Base-by-base conservation (phyloP, 148 eudicot species). In the Arbutus unedo region DNA sequence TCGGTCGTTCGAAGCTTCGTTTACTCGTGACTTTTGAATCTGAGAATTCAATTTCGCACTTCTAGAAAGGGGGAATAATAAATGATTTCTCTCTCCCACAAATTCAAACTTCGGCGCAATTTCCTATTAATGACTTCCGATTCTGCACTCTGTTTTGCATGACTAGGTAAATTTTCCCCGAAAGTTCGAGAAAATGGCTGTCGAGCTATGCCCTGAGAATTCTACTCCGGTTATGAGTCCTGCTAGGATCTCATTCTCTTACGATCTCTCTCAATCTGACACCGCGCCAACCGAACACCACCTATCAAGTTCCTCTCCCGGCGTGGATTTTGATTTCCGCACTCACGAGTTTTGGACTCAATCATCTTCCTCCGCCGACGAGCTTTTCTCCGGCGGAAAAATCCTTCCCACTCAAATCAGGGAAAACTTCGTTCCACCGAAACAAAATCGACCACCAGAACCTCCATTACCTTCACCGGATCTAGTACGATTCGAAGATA, bases 201-300 rank as follows among this genome's bases (percentile, higher is more conserved):
- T 96, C 51, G 94, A 96, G 73, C 78, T 90, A 4, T 91, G 85
- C 83, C 82, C 91, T 2, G 98, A 93, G 16, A 91, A 85, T 66
- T 82, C 93, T 49, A 85, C 87, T 72, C 82, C 87, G 49, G 90
- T 85, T 5, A 86, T 90, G 56, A 94, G 98, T 76, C 99, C 71
- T 1, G 71, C 99, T 0, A 85, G 99, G 71, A 91, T 96, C 71
- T 96, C 99, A 18, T 94, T 96, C 83, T 96, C 99, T 6, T 90
- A 94, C 62, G 98, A 94, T 74, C 88, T 94, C 45, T 84, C 91
- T 72, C 92, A 89, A 70, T 86, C 86, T 18, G 97, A 96, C 76
- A 82, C 80, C 19, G 84, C 87, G 1, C 99, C 98, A 0, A 84
- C 89, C 59, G 98, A 96, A 54, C 94, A 88, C 51, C 87, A 89